Base-by-base conservation (phyloP, 2,329 filamentous ascomycete species). In the Blastomyces parvus region DNA sequence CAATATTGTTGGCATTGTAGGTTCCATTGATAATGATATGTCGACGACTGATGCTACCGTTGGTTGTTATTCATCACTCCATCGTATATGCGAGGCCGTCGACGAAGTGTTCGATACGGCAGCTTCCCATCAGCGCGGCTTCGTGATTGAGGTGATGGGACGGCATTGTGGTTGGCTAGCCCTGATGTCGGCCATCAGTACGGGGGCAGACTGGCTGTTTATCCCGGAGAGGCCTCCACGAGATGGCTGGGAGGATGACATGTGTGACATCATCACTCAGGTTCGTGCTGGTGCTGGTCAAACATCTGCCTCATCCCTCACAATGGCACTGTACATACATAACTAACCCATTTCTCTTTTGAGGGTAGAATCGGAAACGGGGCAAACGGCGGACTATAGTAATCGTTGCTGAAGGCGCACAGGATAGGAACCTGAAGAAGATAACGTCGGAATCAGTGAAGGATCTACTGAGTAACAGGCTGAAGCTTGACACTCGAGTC, bases 321-420 rank as follows among this genome's bases (percentile, higher is more conserved):
- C n/a, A n/a, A n/a, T n/a, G n/a, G n/a, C n/a, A n/a, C n/a, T n/a
- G n/a, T n/a, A n/a, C n/a, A 64, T 27, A 17, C 30, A 33, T 9
- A 8, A 6, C 42, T 59, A 59, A 59, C 57, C 8, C 13, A 30
- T 27, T 55, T 38, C 9, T 40, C n/a, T 4, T 46, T 69, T 66
- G 70, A 64, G 71, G 66, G 66, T 73, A 94, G 87, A 94, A 97
- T 78, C 88, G 94, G 68, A 81, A 83, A 66, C 83, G 91, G 72
- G 94, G 94, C 72, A 99, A 97, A 83, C 86, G 94, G 71, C 95
- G 96, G 81, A 97, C 94, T 1, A 97, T 97, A 70, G 93, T 99
- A 71, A 96, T 99, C 70, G 89, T 99, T 61, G 94, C 94, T 61
- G 94, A 99, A 78, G 94, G 94, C 68, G 94, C 94, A 57, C 88